Evolutionary conservation across 2,329 filamentous ascomycete species (phyloP), one percentile per base, ranked within the genome.

Genomic region (Ilyonectria robusta): DNA sequence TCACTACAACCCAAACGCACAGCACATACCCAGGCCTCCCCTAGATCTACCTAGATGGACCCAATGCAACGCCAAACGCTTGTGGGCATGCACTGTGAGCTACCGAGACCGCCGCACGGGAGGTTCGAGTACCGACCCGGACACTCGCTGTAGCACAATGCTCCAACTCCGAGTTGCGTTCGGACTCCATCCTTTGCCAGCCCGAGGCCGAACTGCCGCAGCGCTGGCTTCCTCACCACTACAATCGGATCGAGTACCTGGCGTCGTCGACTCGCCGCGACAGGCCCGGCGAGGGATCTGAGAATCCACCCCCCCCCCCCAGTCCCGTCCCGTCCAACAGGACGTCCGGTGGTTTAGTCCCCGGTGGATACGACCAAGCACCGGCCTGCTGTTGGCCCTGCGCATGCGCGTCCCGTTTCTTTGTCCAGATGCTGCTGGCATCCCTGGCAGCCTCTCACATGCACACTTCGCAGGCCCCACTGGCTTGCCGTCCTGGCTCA

Each of bases 351-450:
- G 56, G 54, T 62, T 63, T 59, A 70, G 55, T 59, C 64, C 55
- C 47, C 40, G 54, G 72, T 74, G 68, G 70, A 48, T 66, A 71
- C 65, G 65, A 62, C 33, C 62, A 67, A 62, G 67, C 69, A 73
- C 56, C 70, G 67, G 62, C 68, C 70, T 66, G 63, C 54, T 62
- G 53, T 65, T 74, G 72, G 71, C 70, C 72, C 61, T 60, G 65
- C 53, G 53, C 53, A 70, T 70, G 65, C 57, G 64, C 59, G 62
- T 69, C 72, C 62, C 62, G 63, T 44, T 72, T 64, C 62, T 65
- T 70, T 56, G 47, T 50, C 35, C 50, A 50, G 58, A 56, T 42
- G 40, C 17, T 50, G 54, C 55, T 59, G 63, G 59, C 46, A 44
- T 57, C 55, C 50, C 68, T 57, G 15, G 19, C 53, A 54, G 60